phyloP scores from a whole-genome alignment of 768 basidiomycete genomes.

The Sarcodon aspratus region DNA sequence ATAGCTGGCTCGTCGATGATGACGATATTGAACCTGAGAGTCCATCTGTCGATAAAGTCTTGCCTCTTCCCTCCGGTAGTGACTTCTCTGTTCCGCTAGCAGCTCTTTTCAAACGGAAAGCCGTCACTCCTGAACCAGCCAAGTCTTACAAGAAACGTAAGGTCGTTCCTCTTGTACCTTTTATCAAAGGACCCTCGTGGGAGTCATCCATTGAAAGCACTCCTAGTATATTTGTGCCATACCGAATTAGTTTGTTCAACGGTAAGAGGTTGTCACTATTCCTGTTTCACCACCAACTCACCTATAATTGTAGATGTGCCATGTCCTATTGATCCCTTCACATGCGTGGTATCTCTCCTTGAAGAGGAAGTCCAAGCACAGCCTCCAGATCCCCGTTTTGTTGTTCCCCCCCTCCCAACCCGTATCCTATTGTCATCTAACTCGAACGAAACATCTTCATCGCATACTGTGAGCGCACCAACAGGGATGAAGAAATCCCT shows the following conservation, averaged over 20 bases:
- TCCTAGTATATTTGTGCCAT: constrained; percentile 61
- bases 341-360: constrained; percentile 42
- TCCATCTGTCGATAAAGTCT: constrained; percentile 28
- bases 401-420: constrained; percentile 24
- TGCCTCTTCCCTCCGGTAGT: constrained; percentile 14
- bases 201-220: constrained; percentile 59
- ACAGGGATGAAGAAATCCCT: background rate
- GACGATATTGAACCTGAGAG: constrained; percentile 33
- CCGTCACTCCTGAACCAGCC: constrained; percentile 28
- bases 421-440: constrained; percentile 3
- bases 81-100: constrained; percentile 24
- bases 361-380: constrained; percentile 23
- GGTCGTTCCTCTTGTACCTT: constrained; percentile 70
- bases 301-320: constrained; percentile 44
- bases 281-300: constrained; percentile 1
- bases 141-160: constrained; percentile 63
- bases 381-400: constrained; percentile 24
- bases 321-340: constrained; percentile 68
- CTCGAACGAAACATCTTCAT: background rate
- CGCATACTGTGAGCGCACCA: background rate
- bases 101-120: constrained; percentile 50
- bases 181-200: constrained; percentile 75
- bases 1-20: constrained; percentile 72
- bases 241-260: constrained; percentile 76
- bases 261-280: constrained; percentile 32